These are phyloP conservation scores for Brassica carinata DNA, from an alignment of 345 rosid genomes.

Conservation along the genomic window DNA sequence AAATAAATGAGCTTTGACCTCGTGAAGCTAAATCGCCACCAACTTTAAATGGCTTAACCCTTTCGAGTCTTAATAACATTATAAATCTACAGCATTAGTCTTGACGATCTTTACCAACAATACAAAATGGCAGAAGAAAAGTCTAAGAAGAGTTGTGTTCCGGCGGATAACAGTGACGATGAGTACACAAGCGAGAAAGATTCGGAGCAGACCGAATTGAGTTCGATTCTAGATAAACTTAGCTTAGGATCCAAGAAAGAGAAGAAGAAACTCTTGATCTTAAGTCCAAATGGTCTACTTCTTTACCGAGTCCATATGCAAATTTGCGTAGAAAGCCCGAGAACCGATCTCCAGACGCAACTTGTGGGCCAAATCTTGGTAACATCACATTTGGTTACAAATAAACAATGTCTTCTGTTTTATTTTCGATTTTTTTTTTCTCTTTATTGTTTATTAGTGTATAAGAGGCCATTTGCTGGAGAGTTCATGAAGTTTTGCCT, in stretches of 20 bases:
- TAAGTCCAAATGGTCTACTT: slow-evolving; percentile 43
- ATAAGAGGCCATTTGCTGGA: slow-evolving; percentile 48
- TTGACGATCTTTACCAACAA: neutral
- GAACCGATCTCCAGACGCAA: slow-evolving; percentile 36
- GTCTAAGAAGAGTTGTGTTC: neutral
- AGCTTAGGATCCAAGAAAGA: slow-evolving; percentile 23
- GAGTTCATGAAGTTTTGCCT: slow-evolving; percentile 54
- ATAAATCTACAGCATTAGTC: slow-evolving; percentile 18
- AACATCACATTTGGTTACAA: neutral
- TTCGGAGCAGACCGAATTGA: slow-evolving; percentile 7
- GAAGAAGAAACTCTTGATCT: slow-evolving; percentile 45
- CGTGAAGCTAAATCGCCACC: slow-evolving; percentile 30
- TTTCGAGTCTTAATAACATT: neutral
- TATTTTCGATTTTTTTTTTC: neutral
- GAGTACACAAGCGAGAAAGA: neutral
- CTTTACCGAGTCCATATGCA: slow-evolving; percentile 29
- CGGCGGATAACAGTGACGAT: neutral
- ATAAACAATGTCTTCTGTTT: neutral
- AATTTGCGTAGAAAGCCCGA: neutral
- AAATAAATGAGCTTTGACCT: slow-evolving; percentile 23
- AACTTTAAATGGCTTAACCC: neutral
- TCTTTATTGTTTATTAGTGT: slow-evolving; percentile 33
- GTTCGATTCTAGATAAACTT: slow-evolving; percentile 17
- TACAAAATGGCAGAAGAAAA: slow-evolving; percentile 27
- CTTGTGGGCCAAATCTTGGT: slow-evolving; percentile 38